Percentiles rank a stretch among this genome's conserved stretches.
Conservation (phyloP, 352 stramenopile species). For the Poterioochromonas sp. region DNA sequence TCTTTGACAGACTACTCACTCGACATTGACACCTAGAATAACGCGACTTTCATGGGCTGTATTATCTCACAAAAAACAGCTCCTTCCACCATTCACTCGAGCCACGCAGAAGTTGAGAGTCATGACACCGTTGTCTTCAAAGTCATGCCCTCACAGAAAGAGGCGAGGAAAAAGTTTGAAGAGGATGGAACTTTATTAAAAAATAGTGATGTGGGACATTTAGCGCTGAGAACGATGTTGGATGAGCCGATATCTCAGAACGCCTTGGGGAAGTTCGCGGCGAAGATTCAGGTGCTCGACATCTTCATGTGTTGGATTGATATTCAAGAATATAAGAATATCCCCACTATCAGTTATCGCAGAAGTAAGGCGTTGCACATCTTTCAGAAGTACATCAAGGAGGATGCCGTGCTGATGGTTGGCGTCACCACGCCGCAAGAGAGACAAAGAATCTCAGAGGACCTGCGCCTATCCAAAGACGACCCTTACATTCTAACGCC, state of each 20-base stretch:
- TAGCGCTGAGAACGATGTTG: constrained; percentile 43
- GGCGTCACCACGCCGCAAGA: constrained; percentile 38
- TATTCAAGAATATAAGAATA: constrained; percentile 47
- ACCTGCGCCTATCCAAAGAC: constrained; percentile 32
- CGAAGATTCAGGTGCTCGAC: constrained; percentile 35
- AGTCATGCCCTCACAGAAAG: constrained; percentile 16
- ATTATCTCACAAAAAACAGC: too few relatives aligned
- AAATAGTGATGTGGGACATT: constrained; percentile 13
- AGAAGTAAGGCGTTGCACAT: constrained; percentile 48
- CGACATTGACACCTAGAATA: too few relatives aligned
- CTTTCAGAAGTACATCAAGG: constrained; percentile 49
- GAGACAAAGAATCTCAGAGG: constrained; percentile 32
- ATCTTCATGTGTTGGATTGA: constrained; percentile 49
- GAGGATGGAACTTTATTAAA: constrained; percentile 17
- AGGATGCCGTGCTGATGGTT: constrained; percentile 37
- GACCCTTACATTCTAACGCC: constrained; percentile 34
- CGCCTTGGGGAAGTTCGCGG: background rate
- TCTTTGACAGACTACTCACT: too few relatives aligned
- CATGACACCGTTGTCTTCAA: background rate
- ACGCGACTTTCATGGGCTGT: too few relatives aligned
- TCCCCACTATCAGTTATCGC: constrained; percentile 43
- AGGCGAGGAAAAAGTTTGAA: constrained; percentile 14
- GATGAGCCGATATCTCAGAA: constrained; percentile 44
- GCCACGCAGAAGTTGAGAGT: background rate
- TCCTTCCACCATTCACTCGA: too few relatives aligned